Conservation (phyloP, 1,284 basidiomycete genomes). For the Peniophora sp. region DNA sequence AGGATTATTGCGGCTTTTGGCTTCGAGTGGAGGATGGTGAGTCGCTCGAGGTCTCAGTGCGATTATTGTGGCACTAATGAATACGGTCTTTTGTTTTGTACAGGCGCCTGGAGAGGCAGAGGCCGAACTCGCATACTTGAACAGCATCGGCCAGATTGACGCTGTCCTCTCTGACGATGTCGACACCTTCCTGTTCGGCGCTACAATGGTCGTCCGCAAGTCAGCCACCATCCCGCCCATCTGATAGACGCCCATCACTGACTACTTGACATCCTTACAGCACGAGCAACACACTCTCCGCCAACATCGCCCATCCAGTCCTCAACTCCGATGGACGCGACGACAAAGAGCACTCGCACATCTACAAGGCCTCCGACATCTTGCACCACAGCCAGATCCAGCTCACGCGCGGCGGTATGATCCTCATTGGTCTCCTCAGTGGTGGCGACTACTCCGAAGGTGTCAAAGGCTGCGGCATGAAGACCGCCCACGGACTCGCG, state of each 20-base stretch:
- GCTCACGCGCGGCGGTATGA: conserved; percentile 68
- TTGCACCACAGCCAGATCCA: conserved; percentile 41
- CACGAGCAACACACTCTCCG: conserved; percentile 65
- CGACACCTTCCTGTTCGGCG: conserved; percentile 89
- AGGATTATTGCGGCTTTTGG: conserved; percentile 83
- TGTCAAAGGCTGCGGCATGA: conserved; percentile 52
- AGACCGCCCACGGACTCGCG: conserved; percentile 61
- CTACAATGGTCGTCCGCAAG: conserved; percentile 75
- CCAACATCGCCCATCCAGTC: conserved; percentile 52
- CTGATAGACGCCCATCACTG: background rate
- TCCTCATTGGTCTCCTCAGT: conserved; percentile 79
- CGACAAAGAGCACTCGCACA: conserved; percentile 67
- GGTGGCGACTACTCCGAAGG: conserved; percentile 88
- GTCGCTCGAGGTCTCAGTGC: conserved; percentile 18
- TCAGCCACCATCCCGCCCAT: conserved; percentile 17
- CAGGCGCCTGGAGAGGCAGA: conserved; percentile 94
- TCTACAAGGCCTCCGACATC: conserved; percentile 54
- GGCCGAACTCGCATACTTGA: conserved; percentile 88
- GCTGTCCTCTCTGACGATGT: conserved; percentile 91
- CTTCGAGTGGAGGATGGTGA: conserved; percentile 75
- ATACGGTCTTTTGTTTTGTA: background rate
- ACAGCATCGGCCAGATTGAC: conserved; percentile 76
- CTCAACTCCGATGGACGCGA: conserved; percentile 60
- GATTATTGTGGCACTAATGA: background rate
- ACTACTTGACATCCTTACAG: conserved; percentile 29